Base-by-base conservation (phyloP, 169 alveolate genomes). In the Cryptosporidium sp. region DNA sequence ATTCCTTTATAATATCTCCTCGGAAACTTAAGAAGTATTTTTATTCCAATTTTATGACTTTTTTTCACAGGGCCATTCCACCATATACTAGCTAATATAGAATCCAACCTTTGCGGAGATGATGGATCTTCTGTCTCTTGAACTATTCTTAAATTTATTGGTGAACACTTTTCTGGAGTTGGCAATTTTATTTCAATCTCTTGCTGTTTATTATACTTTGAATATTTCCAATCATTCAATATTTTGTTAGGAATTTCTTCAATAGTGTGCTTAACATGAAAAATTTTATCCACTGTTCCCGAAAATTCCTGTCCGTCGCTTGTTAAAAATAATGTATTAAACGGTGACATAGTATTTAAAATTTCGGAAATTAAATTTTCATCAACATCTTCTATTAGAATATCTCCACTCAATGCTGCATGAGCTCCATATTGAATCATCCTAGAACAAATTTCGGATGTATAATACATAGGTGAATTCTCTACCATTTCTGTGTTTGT, bases 361-460 rank as follows among this genome's bases (percentile, higher is more conserved):
- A 80, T 29, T 26, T 23, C 29, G 7, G 8, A 31, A 48, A 80
- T 61, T 33, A 80, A 65, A 43, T 43, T 59, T 31, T 80, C 80
- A 80, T 80, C 89, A 10, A 48, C 45, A n/a, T 80, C 89, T 43
- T 80, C 51, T 29, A 80, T 80, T 61, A 80, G 48, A 9, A 62
- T 23, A 41, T 80, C 89, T 37, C 80, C 89, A 62, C 89, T 80
- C 26, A 80, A 50, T 31, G 75, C 89, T 6, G 37, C 31, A 62
- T 80, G 74, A 43, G 41, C 80, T 65, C 89, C 89, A 62, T 62
- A 62, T 80, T 80, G 71, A 21, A 80, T 55, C 48, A 80, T 26
- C 33, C 68, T 80, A 18, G 89, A 80, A 21, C 89, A 80, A 62
- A 80, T 80, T 43, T 80, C 89, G 29, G 89, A 80, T 12, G 70